Evolutionary conservation across 345 rosid genomes (phyloP), one percentile per base, ranked within the genome.

Genomic region (Chamaenerion angustifolium): DNA sequence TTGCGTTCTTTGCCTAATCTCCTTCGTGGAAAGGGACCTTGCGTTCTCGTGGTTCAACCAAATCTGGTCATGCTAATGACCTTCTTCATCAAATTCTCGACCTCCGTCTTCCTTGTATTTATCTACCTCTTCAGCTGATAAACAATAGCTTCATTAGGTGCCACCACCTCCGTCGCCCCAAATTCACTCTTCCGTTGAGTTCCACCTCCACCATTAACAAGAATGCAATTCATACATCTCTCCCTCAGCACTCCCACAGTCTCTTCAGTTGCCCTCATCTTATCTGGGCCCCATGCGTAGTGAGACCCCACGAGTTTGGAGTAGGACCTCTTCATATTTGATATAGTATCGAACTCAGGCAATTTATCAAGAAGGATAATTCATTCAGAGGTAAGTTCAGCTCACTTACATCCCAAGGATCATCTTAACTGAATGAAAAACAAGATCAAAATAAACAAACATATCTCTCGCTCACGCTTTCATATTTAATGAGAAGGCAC

Each of bases 261-360:
- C 68, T 83, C 72, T 85, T 74, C 56, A 90, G 57, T 76, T 23
- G 53, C 75, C 64, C 88, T 70, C 81, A 90, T 83, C 69, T 76
- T 76, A 70, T 83, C 94, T 23, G 87, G 92, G 63, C 86, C 94
- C 98, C 98, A 90, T 19, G 98, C 95, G 14, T 77, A 76, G 58
- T 90, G 98, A 16, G 98, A 90, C 43, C 86, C 98, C 56, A 85
- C 94, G 40, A 86, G 61, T 50, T 60, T 59, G 16, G 67, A 80
- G 61, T 86, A 90, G 42, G 94, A 94, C 50, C 70, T 77, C 75
- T 90, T 90, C 83, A 83, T 59, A n/a, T 69, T 73, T 40, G 83
- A 71, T 1, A 76, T 75, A 27, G 94, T 74, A 13, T 81, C 86
- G 63, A 90, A 90, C 46, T 83, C 92, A 40, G n/a, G n/a, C n/a